Evolutionary conservation across 768 basidiomycete species (phyloP).

Genomic region (Pilatotrama ljubarskyi): DNA sequence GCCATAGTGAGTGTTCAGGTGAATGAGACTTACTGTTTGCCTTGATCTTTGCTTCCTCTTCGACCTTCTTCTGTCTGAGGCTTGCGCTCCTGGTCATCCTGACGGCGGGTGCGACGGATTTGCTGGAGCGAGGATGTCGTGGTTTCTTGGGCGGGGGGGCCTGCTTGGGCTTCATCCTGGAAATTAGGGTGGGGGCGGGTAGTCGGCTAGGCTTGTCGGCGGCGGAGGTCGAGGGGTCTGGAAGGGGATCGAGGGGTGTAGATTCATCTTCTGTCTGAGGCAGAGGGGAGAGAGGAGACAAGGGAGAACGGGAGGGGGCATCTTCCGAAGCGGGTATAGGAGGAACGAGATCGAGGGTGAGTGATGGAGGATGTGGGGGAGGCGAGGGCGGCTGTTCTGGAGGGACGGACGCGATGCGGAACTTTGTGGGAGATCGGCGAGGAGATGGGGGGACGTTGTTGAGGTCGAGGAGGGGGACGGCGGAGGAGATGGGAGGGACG

Average conservation of each 20-base stretch:
- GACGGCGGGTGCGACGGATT: background rate
- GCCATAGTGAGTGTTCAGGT: no score
- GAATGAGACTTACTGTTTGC: background rate
- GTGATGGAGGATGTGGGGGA: background rate
- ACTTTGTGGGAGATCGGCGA: conserved; percentile 19
- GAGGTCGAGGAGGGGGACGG: conserved; percentile 22
- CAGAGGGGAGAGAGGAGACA: conserved; percentile 12
- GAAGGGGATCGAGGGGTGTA: background rate
- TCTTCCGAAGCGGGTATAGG: background rate
- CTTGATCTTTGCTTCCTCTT: conserved; percentile 1
- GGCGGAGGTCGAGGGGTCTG: background rate
- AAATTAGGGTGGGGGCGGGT: background rate
- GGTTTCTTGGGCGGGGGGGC: background rate
- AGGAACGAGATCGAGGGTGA: background rate
- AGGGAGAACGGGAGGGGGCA: background rate
- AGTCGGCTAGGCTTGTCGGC: background rate
- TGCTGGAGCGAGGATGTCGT: background rate
- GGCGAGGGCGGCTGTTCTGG: conserved; percentile 1
- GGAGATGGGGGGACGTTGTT: conserved; percentile 22
- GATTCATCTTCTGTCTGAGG: background rate
- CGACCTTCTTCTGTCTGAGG: conserved; percentile 5
- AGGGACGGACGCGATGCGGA: conserved; percentile 24
- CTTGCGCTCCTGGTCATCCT: conserved; percentile 4
- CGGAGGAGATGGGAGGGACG: conserved; percentile 15
- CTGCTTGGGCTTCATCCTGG: conserved; percentile 9